These are phyloP conservation scores for Nitzschia inconspicua DNA, from an alignment of 108 stramenopile genomes.

Conservation along the genomic window DNA sequence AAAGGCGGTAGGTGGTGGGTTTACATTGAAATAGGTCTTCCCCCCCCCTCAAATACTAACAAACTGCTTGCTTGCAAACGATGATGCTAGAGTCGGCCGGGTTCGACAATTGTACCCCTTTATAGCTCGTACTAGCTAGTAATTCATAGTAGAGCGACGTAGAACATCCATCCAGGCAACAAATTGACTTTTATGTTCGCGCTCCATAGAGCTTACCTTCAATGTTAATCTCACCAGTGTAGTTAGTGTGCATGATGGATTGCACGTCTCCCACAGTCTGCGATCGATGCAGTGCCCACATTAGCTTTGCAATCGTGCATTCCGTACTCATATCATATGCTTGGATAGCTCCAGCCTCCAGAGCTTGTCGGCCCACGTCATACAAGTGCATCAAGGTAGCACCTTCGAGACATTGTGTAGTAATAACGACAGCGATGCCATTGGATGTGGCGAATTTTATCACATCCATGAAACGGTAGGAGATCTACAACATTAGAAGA, in stretches of 20 bases:
- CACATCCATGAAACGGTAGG: constrained; percentile 47
- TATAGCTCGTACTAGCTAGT: no score
- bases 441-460: constrained; percentile 39
- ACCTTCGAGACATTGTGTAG: constrained; percentile 81
- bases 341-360: constrained; percentile 69
- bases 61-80: no score
- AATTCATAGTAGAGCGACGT: no score
- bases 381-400: constrained; percentile 76
- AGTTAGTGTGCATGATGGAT: constrained; percentile 22
- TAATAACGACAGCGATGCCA: constrained; percentile 69
- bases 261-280: constrained; percentile 1
- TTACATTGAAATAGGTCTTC: no score
- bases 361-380: constrained; percentile 55
- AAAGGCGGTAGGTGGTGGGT: no score
- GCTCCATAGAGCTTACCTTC: constrained; percentile 21
- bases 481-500: no score
- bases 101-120: no score
- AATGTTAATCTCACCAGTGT: constrained; percentile 18
- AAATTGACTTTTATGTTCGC: neutral
- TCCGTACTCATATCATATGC: constrained; percentile 89
- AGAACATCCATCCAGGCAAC: no score
- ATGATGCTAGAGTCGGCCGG: no score
- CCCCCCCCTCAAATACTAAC: no score
- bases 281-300: constrained; percentile 19
- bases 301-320: constrained; percentile 60